Conservation (phyloP, 2,329 filamentous ascomycete species). For the Coniochaeta sp. region DNA sequence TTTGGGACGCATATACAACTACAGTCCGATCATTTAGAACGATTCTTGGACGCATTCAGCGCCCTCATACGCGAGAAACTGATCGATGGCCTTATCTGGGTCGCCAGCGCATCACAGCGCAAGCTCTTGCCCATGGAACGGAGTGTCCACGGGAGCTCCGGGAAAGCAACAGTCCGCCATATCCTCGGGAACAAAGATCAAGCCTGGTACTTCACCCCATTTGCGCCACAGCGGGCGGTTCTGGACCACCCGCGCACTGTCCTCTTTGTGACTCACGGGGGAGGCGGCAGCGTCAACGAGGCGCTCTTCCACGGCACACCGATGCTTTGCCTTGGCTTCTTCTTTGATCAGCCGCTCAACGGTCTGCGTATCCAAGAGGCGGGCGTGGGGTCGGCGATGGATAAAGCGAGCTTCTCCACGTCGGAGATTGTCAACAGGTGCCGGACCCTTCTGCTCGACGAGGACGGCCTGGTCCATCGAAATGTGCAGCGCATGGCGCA, state of each 20-base stretch:
- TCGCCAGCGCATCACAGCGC: constrained; percentile 16
- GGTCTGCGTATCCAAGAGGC: constrained; percentile 23
- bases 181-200: constrained; percentile 21
- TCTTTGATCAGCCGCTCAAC: constrained; percentile 34
- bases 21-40: constrained; percentile 17
- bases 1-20: constrained; percentile 33
- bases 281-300: constrained; percentile 32
- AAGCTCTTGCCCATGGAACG: constrained; percentile 10
- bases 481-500: constrained; percentile 28
- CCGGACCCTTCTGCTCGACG: constrained; percentile 19
- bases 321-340: constrained; percentile 27
- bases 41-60: constrained; percentile 24
- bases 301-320: constrained; percentile 29
- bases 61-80: constrained; percentile 15
- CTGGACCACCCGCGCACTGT: constrained; percentile 23
- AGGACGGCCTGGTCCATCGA: constrained; percentile 17
- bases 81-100: constrained; percentile 33
- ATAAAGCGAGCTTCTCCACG: constrained; percentile 27
- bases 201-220: constrained; percentile 22
- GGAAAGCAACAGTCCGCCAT: constrained; percentile 7
- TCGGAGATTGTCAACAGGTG: constrained; percentile 22
- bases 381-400: constrained; percentile 25
- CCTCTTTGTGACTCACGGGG: constrained; percentile 33
- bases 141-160: constrained; percentile 5
- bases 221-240: constrained; percentile 32